Evolutionary conservation across 2,329 filamentous ascomycete genomes (phyloP), one percentile per base, ranked within the genome.

Genomic region (Amylocarpus encephaloides): DNA sequence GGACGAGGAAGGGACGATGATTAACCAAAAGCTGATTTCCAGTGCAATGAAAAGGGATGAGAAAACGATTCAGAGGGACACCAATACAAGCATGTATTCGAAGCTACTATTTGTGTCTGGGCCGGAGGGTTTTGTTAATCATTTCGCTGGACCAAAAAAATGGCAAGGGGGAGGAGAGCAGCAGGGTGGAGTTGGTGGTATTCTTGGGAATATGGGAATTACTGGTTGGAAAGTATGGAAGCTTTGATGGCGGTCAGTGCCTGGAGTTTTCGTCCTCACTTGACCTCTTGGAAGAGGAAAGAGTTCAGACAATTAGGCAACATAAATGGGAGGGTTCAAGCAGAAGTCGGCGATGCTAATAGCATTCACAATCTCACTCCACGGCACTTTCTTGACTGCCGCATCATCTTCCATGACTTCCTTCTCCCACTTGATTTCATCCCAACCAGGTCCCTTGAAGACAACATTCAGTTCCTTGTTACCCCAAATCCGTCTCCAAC

Each of bases 31-130:
- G 2, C 71, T 74, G 16, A 69, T 91, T 10, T 62, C 61, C 13
- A 59, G 61, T 0, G 64, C 67, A 1, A 15, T 48, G n/a, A 49
- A 42, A 26, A 11, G 18, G n/a, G 46, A n/a, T 7, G 18, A n/a
- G 3, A n/a, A 10, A 1, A 30, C 30, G 9, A 49, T 19, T 36
- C 57, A 73, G 6, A 47, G 46, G 32, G 55, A 6, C 63, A 68
- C 39, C 56, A 59, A 39, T 60, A 64, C 40, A 62, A 62, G 56
- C 65, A 66, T 16, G 6, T 38, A 50, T 6, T 66, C 67, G 7
- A 83, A 82, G 52, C 66, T 95, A 16, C 72, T 96, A n/a, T 74
- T 95, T 49, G 79, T 97, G 1, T 95, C 90, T 0, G 93, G 93
- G 0, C 92, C 93, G 0, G 88, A 95, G 48, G 92, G 93, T 0